phyloP scores from a whole-genome alignment of 2,329 filamentous ascomycete genomes.

The Rutstroemia sp. region DNA sequence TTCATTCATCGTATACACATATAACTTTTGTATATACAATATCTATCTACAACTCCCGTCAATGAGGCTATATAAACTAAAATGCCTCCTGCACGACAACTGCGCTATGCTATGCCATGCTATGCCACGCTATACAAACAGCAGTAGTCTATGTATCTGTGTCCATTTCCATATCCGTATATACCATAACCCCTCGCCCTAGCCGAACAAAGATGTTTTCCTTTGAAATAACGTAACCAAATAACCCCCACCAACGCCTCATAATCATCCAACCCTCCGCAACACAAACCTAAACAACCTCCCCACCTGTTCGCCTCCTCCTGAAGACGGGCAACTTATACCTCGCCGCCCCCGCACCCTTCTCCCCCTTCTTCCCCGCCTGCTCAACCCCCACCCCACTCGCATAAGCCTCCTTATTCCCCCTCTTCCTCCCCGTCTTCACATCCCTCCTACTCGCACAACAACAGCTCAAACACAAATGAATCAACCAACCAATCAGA shows the following conservation, averaged over 20 bases:
- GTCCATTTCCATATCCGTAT: no score
- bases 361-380: constrained; percentile 14
- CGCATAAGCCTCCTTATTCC: constrained; percentile 23
- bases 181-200: no score
- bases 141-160: no score
- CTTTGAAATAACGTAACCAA: no score
- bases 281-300: constrained; percentile 11
- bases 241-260: neutral
- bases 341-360: neutral
- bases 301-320: constrained; percentile 13
- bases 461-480: constrained; percentile 73
- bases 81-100: no score
- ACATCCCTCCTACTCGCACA: constrained; percentile 36
- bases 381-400: constrained; percentile 9
- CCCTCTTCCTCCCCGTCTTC: constrained; percentile 24
- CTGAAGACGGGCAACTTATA: constrained; percentile 12
- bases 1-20: no score
- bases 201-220: neutral
- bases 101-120: no score
- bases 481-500: constrained; percentile 63
- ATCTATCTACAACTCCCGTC: no score
- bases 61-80: no score
- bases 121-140: no score
- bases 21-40: no score
- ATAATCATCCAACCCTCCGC: neutral